Conservation (phyloP, 305 asterid species). For the Solanum hybrid region DNA sequence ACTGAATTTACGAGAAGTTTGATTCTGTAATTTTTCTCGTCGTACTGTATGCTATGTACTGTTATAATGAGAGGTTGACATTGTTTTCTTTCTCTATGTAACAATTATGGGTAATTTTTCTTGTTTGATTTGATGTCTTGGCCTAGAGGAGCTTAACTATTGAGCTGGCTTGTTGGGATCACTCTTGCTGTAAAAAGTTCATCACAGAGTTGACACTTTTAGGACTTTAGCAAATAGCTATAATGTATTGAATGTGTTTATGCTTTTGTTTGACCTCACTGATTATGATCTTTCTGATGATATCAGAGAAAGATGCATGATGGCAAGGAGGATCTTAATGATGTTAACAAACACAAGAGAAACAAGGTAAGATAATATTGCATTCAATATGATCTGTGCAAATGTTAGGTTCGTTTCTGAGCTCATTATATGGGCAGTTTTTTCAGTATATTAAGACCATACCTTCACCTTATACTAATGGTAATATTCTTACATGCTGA, state of each 20-base stretch:
- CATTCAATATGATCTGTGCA: neutral
- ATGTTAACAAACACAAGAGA: constrained; percentile 80
- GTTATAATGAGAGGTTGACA: neutral
- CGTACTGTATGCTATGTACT: neutral
- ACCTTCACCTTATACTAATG: neutral
- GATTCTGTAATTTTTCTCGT: neutral
- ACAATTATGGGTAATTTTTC: neutral
- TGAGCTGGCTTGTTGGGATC: neutral
- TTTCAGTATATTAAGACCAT: neutral
- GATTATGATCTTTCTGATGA: constrained; percentile 10
- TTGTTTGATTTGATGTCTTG: neutral
- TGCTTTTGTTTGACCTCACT: neutral
- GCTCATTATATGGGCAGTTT: neutral
- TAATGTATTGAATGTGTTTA: neutral
- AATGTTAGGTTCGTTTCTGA: neutral
- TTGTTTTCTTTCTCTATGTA: neutral
- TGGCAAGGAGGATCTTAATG: constrained; percentile 68
- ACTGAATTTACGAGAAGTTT: neutral
- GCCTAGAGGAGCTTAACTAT: neutral
- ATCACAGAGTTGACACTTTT: neutral
- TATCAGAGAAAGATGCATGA: constrained; percentile 85
- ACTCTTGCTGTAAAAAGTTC: neutral
- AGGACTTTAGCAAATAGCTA: neutral
- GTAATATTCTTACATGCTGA: constrained; percentile 25
- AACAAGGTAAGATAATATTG: constrained; percentile 55